phyloP scores from a whole-genome alignment of 164 flowering plant species.

The Vitis amurensis region DNA sequence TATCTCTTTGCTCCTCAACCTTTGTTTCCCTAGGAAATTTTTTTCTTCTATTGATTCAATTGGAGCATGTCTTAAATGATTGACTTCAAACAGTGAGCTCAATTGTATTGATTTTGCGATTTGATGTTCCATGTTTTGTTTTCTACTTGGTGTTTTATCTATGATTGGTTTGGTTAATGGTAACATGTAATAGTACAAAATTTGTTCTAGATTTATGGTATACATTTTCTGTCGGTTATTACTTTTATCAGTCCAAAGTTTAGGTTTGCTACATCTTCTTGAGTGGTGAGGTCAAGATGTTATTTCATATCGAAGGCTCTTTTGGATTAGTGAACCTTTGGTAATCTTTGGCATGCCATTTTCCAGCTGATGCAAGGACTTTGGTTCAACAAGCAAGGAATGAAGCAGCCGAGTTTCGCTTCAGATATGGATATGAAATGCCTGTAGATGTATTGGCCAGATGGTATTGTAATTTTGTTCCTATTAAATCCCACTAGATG shows the following conservation, averaged over 20 bases:
- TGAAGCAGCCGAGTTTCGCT: slow-evolving; percentile 95
- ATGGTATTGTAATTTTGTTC: slow-evolving; percentile 46
- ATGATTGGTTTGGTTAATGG: too few species aligned
- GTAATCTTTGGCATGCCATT: slow-evolving; percentile 3
- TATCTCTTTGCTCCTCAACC: too few species aligned
- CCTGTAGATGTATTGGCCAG: slow-evolving; percentile 86
- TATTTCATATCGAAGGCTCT: neutral
- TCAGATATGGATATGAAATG: slow-evolving; percentile 93
- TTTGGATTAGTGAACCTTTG: neutral
- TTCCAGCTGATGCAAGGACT: slow-evolving; percentile 93
- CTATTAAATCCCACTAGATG: slow-evolving; percentile 37
- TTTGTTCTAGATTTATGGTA: too few species aligned
- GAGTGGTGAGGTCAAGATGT: neutral
- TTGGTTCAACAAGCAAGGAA: slow-evolving; percentile 97
- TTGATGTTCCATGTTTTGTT: too few species aligned
- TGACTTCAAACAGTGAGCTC: too few species aligned
- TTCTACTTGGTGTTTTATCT: too few species aligned
- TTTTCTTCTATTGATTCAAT: too few species aligned
- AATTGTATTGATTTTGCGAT: too few species aligned
- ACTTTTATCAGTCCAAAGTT: neutral
- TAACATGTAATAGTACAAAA: too few species aligned
- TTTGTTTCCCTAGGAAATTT: too few species aligned
- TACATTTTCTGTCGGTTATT: too few species aligned
- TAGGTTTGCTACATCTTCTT: neutral
- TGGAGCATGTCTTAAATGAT: too few species aligned